Conservation (phyloP, 164 flowering plant species). For the Echeveria elegans region DNA sequence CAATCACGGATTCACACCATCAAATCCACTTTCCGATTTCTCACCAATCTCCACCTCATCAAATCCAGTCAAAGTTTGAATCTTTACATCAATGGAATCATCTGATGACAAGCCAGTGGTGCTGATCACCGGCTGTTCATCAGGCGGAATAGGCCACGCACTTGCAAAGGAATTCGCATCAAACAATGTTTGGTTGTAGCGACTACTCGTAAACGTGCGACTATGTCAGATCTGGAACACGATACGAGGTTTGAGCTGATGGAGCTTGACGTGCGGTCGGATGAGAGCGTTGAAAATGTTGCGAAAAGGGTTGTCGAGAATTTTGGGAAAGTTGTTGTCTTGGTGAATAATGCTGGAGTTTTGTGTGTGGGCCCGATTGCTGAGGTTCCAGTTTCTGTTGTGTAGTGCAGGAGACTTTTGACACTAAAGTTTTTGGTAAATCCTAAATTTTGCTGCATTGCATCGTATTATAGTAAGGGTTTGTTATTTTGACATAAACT, state of each 20-base stretch:
- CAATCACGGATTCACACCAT: background rate
- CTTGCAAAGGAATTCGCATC: constrained; percentile 71
- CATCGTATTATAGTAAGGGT: too few relatives aligned
- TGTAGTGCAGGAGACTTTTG: constrained; percentile 48
- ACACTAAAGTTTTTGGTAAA: constrained; percentile 79
- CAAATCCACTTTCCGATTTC: background rate
- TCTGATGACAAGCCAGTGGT: constrained; percentile 35
- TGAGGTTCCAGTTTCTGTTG: constrained; percentile 57
- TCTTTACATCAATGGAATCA: constrained; percentile 11
- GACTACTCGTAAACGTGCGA: background rate
- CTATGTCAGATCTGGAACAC: background rate
- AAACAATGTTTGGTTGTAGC: constrained; percentile 38
- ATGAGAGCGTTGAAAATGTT: background rate
- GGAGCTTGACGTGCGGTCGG: background rate
- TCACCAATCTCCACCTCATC: background rate
- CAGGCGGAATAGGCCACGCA: constrained; percentile 83
- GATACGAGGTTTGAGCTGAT: background rate
- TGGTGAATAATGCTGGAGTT: constrained; percentile 20
- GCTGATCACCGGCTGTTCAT: constrained; percentile 72
- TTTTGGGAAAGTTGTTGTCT: constrained; percentile 63
- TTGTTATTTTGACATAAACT: background rate
- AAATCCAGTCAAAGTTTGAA: background rate
- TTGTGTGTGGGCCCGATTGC: constrained; percentile 67
- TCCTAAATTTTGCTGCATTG: background rate
- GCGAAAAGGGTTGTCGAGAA: constrained; percentile 21